A percentile compares a stretch with the other conserved stretches of the same genome.
phyloP scores from a whole-genome alignment of 1,139 yeast species.

The Dujonia santamariae region DNA sequence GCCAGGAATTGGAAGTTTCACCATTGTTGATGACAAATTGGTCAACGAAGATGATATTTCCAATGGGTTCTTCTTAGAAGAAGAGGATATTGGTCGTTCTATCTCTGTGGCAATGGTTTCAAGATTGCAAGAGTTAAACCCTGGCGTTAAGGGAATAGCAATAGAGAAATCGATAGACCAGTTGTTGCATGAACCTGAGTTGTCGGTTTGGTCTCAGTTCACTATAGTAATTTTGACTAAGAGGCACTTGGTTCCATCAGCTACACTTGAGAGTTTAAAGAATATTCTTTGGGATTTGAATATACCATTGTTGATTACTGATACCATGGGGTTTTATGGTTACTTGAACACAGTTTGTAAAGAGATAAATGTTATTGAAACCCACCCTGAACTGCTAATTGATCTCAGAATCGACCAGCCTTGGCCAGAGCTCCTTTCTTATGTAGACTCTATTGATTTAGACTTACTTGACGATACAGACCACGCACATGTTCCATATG shows the following conservation, averaged over 20 bases:
- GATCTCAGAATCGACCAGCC: conserved; percentile 73
- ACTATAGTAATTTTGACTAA: conserved; percentile 52
- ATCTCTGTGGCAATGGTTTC: conserved; percentile 37
- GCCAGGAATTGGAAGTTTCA: conserved; percentile 73
- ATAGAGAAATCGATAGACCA: conserved; percentile 20
- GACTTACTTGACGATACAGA: conserved; percentile 45
- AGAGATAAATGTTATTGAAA: conserved; percentile 65
- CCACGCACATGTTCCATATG: conserved; percentile 72
- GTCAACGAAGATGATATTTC: conserved; percentile 47
- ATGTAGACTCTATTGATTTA: conserved; percentile 51
- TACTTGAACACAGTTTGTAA: conserved; percentile 48
- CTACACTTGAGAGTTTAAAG: conserved; percentile 24
- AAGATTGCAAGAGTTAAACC: conserved; percentile 55
- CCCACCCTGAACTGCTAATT: conserved; percentile 63
- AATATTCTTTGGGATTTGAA: conserved; percentile 38
- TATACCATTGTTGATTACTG: conserved; percentile 54
- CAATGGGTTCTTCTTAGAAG: conserved; percentile 60
- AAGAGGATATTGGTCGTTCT: conserved; percentile 41
- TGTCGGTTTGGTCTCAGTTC: conserved; percentile 49
- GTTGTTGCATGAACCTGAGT: conserved; percentile 13
- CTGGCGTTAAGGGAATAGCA: conserved; percentile 48
- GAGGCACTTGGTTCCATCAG: conserved; percentile 5
- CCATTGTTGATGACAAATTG: conserved; percentile 48
- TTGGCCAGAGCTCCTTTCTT: conserved; percentile 67
- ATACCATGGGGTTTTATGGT: conserved; percentile 67